Evolutionary conservation across 2,329 filamentous ascomycete genomes (phyloP).

Genomic region (Talaromyces sp.): DNA sequence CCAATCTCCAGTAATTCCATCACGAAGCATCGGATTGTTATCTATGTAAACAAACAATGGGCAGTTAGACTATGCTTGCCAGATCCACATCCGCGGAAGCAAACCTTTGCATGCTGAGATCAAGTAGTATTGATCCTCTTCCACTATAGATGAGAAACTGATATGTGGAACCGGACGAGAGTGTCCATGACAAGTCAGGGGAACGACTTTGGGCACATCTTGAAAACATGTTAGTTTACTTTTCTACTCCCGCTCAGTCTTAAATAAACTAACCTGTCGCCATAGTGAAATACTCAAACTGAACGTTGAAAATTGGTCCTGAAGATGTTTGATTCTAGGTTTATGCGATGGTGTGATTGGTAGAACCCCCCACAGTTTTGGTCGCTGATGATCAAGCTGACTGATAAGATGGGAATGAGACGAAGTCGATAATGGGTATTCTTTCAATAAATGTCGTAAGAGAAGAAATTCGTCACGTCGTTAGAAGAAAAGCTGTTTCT

Average conservation of each 20-base stretch:
- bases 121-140: conserved; percentile 81
- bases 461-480: conserved; percentile 11
- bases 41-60: conserved; percentile 51
- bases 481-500: neutral
- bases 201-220: conserved; percentile 61
- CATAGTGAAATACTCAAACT: neutral
- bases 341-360: neutral
- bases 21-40: conserved; percentile 96
- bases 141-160: conserved; percentile 77
- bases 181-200: conserved; percentile 89
- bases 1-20: conserved; percentile 94
- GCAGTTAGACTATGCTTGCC: neutral
- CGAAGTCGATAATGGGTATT: neutral
- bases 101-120: conserved; percentile 88
- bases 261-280: neutral
- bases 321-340: neutral
- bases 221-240: neutral
- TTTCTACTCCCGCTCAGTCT: neutral
- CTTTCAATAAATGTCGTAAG: neutral
- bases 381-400: neutral
- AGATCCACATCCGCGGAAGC: neutral
- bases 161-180: conserved; percentile 88
- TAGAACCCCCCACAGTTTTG: neutral
- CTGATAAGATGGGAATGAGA: neutral
- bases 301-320: neutral